Base-by-base conservation (phyloP, 352 stramenopile genomes). In the Globisporangium takayamanum region DNA sequence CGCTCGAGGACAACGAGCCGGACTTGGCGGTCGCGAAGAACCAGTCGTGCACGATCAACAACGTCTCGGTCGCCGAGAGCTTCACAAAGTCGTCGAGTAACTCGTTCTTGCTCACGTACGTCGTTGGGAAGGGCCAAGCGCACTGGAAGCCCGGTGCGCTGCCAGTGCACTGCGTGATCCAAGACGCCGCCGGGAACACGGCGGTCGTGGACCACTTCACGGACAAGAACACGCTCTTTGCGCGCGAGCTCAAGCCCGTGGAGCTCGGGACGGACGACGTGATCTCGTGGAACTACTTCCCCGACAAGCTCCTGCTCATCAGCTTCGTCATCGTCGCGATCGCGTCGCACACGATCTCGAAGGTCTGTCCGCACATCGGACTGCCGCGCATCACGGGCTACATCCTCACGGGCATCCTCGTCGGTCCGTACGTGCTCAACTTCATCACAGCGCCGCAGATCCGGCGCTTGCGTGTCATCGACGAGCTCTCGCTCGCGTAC, bases 331-430 rank as follows among this genome's bases (percentile, higher is more conserved):
- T 88, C 33, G 74, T 88, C 39, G 64, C 74, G n/a, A 67, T 87
- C 45, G 72, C 78, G 3, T 87, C 76, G 12, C 76, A 87, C 50
- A 72, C 71, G 37, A 85, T 88, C 55, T 79, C 76, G 10, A 74
- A 84, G 58, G 64, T 84, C 11, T 87, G 70, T 57, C 78, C 78
- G 6, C 70, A 79, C 53, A 57, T 88, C 25, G 78, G 78, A 2
- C 60, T 89, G 6, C 79, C 79, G 2, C 76, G 69, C 7, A 89
- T 89, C 60, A 81, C 79, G 7, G 79, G 79, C 7, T 89, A 89
- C 56, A 72, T 89, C 36, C 55, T 81, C 36, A 89, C 77, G 2
- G 79, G 79, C 8, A 82, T 89, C 26, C 39, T 89, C 18, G 72
- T 81, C 4, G 79, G 79, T n/a, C 79, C 79, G 25, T 87, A 84